Evolutionary conservation across 768 basidiomycete species (phyloP), one percentile per base, ranked within the genome.

Genomic region (Agrocybe pediades): DNA sequence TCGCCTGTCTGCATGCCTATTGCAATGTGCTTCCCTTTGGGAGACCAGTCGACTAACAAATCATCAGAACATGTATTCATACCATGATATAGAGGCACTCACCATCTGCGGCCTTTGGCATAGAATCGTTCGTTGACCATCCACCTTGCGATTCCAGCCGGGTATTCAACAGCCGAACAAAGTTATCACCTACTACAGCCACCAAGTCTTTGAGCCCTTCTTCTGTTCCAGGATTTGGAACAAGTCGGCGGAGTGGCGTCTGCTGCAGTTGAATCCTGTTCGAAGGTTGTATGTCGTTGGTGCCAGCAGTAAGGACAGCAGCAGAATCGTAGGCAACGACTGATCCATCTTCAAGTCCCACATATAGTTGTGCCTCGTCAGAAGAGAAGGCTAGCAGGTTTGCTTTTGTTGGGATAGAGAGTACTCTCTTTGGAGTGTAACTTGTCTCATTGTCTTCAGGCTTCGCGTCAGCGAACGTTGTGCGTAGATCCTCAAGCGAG

Each of bases 1-100:
- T 87, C 86, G 2, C 90, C 90, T 17, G 75, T 78, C 58, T 80
- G 80, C 15, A 91, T 70, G 20, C 87, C 91, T 42, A 93, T 80
- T 1, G 88, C 89, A 39, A 93, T 74, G 51, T 92, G 90, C 64
- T 90, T 93, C 41, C 90, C 91, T 66, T 90, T 91, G 1, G 90
- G 88, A 2, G 90, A 92, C 90, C 91, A 93, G 11, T 87, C 81
- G 8, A 87, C 91, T 92, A 52, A 9, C 48, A 41, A 48, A n/a
- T 20, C 8, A 48, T 29, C 58, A 54, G n/a, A 60, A 23, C 19
- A 42, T 50, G 27, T 41, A 48, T 42, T 26, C 46, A 20, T 45
- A 30, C 56, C 39, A 5, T 53, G 9, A 16, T 26, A 40, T 6
- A 56, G 9, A 16, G 25, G 24, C 13, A 74, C 86, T 53, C 51